Evolutionary conservation across 345 rosid species (phyloP).

Genomic region (Excoecaria agallocha): DNA sequence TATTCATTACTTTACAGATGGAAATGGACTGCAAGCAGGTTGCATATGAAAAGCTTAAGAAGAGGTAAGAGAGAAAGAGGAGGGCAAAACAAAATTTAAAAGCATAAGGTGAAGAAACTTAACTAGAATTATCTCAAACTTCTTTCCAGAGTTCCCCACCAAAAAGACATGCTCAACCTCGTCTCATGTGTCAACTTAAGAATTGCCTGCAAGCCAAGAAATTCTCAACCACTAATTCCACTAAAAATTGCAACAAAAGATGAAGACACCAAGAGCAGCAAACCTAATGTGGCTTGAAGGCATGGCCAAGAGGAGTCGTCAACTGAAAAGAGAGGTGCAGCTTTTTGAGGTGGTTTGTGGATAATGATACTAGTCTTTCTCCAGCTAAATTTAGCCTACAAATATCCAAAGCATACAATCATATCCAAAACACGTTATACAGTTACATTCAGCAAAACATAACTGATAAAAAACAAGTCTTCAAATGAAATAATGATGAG

Average conservation of each 20-base stretch:
- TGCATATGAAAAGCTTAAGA: background rate
- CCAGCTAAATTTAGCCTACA: conserved; percentile 70
- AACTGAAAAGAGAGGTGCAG: conserved; percentile 68
- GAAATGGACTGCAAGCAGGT: background rate
- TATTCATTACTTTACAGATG: background rate
- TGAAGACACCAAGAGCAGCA: conserved; percentile 14
- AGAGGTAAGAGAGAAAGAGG: too few relatives aligned
- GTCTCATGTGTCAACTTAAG: conserved; percentile 85
- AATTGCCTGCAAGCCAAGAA: conserved; percentile 66
- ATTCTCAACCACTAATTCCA: conserved; percentile 20
- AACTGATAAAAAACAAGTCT: background rate
- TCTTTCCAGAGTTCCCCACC: conserved; percentile 67
- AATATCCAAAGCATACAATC: background rate
- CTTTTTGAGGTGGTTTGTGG: conserved; percentile 97
- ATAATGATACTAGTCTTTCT: conserved; percentile 55
- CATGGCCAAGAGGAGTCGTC: conserved; percentile 60
- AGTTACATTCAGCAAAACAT: background rate
- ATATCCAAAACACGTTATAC: background rate
- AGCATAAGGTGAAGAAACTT: conserved; percentile 28
- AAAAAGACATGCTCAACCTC: conserved; percentile 80
- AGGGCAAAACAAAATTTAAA: background rate
- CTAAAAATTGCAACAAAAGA: background rate
- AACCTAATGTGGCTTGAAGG: conserved; percentile 97
- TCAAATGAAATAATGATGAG: background rate
- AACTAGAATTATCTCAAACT: conserved; percentile 80